Evolutionary conservation across 345 rosid genomes (phyloP), one percentile per base, ranked within the genome.

Genomic region (Eucalyptus coolabah): DNA sequence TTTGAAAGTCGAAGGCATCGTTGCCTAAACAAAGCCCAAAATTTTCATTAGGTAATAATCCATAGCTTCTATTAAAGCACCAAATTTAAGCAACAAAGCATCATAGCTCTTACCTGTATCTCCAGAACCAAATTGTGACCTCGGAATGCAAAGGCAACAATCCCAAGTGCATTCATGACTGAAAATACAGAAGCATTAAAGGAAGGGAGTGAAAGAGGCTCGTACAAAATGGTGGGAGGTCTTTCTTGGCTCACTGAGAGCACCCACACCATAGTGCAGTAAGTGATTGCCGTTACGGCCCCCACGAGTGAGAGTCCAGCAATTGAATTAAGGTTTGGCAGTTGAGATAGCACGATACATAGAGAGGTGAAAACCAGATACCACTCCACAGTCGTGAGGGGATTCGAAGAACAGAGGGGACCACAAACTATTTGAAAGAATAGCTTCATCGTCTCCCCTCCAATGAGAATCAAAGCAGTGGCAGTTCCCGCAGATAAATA

Each of bases 1-100:
- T 94, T 98, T 98, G 89, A 97, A 95, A 19, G 99, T 98, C 42
- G 99, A 98, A 88, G 99, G 99, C 99, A 98, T 98, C 37, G 99
- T 98, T 87, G 99, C 96, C 99, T 97, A 50, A 88, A 83, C 90
- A 89, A 44, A 69, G 85, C 85, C 47, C 85, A 77, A 77, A 77
- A 77, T 37, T 37, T 37, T 77, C 83, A 11, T 77, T 37, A 77
- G 47, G 47, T 77, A 47, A 47, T 28, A 59, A 40, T 23, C 49
- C 69, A 44, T 23, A 15, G 44, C 9, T 28, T 69, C n/a, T 50
- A 87, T 12, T 51, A 16, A 40, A 34, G 88, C 37, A 45, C 77
- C 82, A 67, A 63, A 26, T 42, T 54, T 45, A 34, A 42, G 37
- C n/a, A 50, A 34, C 19, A 32, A 54, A 44, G 47, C 37, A 59